Evolutionary conservation across 2,329 filamentous ascomycete species (phyloP).

Genomic region (Simplicillium aogashimaense): DNA sequence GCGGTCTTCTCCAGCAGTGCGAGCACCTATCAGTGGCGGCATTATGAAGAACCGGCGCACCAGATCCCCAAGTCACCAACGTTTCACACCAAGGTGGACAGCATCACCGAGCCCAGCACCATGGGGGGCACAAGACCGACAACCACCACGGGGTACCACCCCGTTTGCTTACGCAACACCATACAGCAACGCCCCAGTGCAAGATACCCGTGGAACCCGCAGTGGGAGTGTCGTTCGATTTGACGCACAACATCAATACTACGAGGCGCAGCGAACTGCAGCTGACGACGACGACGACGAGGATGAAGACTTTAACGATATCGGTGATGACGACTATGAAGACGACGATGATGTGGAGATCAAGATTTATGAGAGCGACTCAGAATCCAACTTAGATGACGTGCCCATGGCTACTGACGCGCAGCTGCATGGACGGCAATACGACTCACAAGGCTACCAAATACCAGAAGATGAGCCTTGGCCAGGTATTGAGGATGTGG

Average conservation of each 20-base stretch:
- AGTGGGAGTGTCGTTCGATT: constrained; percentile 18
- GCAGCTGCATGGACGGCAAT: constrained; percentile 8
- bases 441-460: constrained; percentile 17
- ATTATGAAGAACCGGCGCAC: constrained; percentile 41
- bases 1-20: constrained; percentile 19
- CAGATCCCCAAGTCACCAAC: constrained; percentile 44
- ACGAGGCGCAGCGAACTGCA: constrained; percentile 19
- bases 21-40: constrained; percentile 16
- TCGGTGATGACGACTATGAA: constrained; percentile 8
- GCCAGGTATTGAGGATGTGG: constrained; percentile 45
- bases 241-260: constrained; percentile 18
- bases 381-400: constrained; percentile 22
- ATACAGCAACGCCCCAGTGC: constrained; percentile 49
- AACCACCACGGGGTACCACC: constrained; percentile 31
- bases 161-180: constrained; percentile 70
- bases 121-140: constrained; percentile 21
- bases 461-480: constrained; percentile 45
- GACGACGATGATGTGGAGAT: constrained; percentile 18
- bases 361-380: constrained; percentile 23
- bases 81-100: constrained; percentile 47
- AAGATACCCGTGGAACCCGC: constrained; percentile 25
- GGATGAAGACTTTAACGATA: constrained; percentile 13
- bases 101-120: constrained; percentile 34
- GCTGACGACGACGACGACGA: constrained; percentile 19
- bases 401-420: constrained; percentile 14